Percentiles rank a stretch among this genome's conserved stretches.
Evolutionary conservation across 257 asterid species (phyloP).

Genomic region (Echium plantagineum): DNA sequence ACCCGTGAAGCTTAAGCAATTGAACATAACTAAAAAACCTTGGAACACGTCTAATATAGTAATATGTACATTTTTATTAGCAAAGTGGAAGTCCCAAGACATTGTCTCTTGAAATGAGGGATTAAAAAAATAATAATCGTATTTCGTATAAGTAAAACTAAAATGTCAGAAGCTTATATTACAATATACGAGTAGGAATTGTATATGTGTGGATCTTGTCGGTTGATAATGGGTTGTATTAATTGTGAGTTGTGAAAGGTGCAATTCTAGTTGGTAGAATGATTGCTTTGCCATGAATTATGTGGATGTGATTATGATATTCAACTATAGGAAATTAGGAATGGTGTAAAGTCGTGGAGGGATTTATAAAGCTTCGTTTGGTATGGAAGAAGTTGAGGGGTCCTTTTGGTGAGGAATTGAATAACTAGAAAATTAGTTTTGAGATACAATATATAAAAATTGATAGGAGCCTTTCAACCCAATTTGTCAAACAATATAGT

Average conservation of each 20-base stretch:
- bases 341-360: constrained; percentile 1
- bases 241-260: neutral
- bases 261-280: neutral
- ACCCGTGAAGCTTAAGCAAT: constrained; percentile 16
- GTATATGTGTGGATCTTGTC: constrained; percentile 1
- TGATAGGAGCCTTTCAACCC: too few species aligned
- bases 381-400: neutral
- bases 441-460: too few species aligned
- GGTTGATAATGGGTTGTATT: constrained; percentile 1
- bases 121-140: too few species aligned
- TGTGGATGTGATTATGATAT: constrained; percentile 20
- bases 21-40: neutral
- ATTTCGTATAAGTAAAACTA: too few species aligned
- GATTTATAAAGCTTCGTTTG: neutral
- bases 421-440: too few species aligned
- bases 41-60: neutral
- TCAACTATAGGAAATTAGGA: neutral
- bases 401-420: too few species aligned
- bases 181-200: neutral
- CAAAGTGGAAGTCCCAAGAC: neutral
- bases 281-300: constrained; percentile 1
- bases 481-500: too few species aligned
- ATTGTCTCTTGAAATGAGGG: neutral
- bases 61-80: neutral
- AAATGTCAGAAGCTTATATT: too few species aligned